These are phyloP conservation scores for Favolaschia claudopus DNA, from an alignment of 768 basidiomycete species.

Conservation along the genomic window DNA sequence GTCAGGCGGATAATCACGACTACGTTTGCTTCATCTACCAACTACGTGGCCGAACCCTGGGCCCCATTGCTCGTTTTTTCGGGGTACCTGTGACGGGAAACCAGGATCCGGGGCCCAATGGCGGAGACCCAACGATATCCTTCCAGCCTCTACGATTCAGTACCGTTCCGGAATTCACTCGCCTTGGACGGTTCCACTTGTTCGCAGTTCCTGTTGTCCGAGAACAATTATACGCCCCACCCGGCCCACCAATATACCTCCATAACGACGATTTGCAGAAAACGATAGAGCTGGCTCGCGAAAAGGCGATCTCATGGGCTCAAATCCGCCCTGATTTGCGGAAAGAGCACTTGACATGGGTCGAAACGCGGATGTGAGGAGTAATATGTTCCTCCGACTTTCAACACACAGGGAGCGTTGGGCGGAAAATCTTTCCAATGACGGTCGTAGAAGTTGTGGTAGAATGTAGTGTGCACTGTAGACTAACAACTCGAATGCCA, in stretches of 20 bases:
- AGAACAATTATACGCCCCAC: background rate
- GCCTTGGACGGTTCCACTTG: constrained; percentile 5
- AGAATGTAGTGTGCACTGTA: too few species aligned
- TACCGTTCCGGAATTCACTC: background rate
- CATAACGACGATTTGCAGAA: constrained; percentile 2
- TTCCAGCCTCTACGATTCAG: constrained; percentile 10
- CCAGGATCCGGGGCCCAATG: background rate
- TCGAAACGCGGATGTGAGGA: background rate
- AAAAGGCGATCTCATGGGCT: constrained; percentile 1
- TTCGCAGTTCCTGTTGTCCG: constrained; percentile 21
- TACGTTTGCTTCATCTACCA: constrained; percentile 13
- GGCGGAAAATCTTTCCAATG: too few species aligned
- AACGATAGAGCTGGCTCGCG: background rate
- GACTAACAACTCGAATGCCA: too few species aligned
- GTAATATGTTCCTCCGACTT: too few species aligned
- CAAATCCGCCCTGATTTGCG: constrained; percentile 1
- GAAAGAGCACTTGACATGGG: constrained; percentile 13
- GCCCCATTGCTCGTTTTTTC: constrained; percentile 18
- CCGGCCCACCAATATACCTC: background rate
- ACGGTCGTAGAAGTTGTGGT: too few species aligned
- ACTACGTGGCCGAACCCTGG: background rate
- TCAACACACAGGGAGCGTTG: too few species aligned
- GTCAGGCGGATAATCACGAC: background rate
- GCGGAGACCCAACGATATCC: background rate
- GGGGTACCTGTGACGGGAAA: constrained; percentile 1